These are phyloP conservation scores for Prosopis cineraria DNA, from an alignment of 306 rosid genomes.

Conservation along the genomic window DNA sequence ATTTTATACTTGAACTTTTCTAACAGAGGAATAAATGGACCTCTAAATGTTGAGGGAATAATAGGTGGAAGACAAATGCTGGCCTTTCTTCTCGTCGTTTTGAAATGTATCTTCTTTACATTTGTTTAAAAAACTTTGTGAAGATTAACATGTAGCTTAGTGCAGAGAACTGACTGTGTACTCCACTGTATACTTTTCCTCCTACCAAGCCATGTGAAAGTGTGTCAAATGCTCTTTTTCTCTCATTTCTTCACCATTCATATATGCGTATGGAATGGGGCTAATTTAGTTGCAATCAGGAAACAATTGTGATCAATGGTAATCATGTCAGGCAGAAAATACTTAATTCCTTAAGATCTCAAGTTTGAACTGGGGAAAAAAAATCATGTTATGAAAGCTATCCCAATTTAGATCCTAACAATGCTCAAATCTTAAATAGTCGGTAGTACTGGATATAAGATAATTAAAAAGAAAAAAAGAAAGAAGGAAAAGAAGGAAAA, in stretches of 20 bases:
- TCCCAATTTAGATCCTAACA: not conserved
- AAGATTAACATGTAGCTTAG: not conserved
- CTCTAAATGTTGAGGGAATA: constrained; percentile 3
- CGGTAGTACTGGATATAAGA: not conserved
- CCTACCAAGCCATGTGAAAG: not conserved
- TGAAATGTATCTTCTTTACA: constrained; percentile 8
- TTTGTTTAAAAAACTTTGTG: not conserved
- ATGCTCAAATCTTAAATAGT: not conserved
- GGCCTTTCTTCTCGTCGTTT: constrained; percentile 17
- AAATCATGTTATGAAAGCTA: not conserved
- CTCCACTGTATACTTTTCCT: not conserved
- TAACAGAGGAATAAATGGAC: not conserved
- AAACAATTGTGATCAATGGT: constrained; percentile 4
- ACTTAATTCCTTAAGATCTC: not conserved
- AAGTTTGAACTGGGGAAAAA: not conserved
- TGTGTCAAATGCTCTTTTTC: not conserved
- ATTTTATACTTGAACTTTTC: not conserved
- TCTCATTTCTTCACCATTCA: not conserved
- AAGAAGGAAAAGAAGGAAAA: too few species aligned
- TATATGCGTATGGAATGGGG: not conserved
- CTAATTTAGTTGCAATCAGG: constrained; percentile 2
- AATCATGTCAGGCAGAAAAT: too few species aligned
- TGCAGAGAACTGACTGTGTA: constrained; percentile 1
- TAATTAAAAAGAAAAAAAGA: not conserved
- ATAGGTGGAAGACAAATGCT: not conserved